Base-by-base conservation (phyloP, 2,329 filamentous ascomycete genomes). In the Elsinoe perseae region DNA sequence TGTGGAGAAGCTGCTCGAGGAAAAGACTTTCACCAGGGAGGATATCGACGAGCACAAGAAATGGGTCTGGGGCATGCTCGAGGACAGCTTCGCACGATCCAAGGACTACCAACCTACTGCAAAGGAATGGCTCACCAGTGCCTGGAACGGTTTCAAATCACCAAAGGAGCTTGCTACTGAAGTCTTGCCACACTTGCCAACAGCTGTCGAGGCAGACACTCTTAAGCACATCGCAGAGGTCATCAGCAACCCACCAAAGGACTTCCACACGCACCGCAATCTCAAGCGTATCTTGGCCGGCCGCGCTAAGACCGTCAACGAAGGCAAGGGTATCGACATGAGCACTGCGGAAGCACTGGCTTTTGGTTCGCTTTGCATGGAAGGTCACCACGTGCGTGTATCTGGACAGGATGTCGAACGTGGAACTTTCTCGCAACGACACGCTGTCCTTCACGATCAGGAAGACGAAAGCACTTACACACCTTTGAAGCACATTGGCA, bases 101-200 rank as follows among this genome's bases (percentile, higher is more conserved):
- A 97, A 95, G 75, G 92, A 98, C 67, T 98, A 98, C 75, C 87
- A 92, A 72, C 89, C 93, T 44, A 95, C 88, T 38, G 88, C 91
- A 63, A 95, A 95, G 77, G 93, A 98, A 75, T 98, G 93, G 93
- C 84, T 95, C 64, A 97, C 93, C 7, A 96, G 91, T 53, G 92
- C 93, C 57, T 98, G 93, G 93, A 95, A 98, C 76, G 92, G 92
- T 61, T 97, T 98, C 84, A 97, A 97, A 78, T 95, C 91, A 28
- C 93, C 93, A 66, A 97, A 96, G 79, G 93, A 98, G 75, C 80
- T 98, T 61, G 91, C 92, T 28, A 93, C 86, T 21, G 93, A 98
- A 77, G 84, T 97, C 44, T 79, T 98, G 53, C 91, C 92, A 52
- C 93, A 98, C 75, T 82, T 89, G 65, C 85, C 89, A 23, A 98